Base-by-base conservation (phyloP, 176 grass and related monocot genomes). In the Alopecurus myosuroides region DNA sequence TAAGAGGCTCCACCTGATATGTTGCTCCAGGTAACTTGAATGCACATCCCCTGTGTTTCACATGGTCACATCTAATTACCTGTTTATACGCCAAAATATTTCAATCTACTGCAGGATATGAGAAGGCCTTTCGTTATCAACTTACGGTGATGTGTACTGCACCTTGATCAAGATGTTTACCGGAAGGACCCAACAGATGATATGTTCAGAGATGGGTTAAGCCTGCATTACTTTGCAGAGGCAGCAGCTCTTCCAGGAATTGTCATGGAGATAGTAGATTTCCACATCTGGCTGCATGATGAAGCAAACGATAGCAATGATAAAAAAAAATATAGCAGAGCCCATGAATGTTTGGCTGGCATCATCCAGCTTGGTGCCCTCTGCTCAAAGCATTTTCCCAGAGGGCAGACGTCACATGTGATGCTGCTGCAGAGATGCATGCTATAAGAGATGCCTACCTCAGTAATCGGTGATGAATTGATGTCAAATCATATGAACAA, bases 1-100 rank as follows among this genome's bases (percentile, higher is more conserved):
- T 88, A 56, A 91, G 57, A 74, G 89, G 89, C n/a, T 57, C 89
- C 74, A 88, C 88, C 6, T 74, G 89, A 18, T 91, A 91, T 23
- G 61, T 91, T 84, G 53, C 89, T 77, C 89, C 85, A 88, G 85
- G 89, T 85, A 84, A 42, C 20, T 23, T 18, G 11, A 53, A 34
- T 55, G 22, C 23, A 25, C 35, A 23, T 12, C 2, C 11, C 19
- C 36, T 65, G 9, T 67, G 20, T 34, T 56, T 77, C 23, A 41
- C 11, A 78, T 42, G 17, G 51, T 22, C 3, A 56, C 7, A 25
- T 23, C 1, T 48, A 46, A 75, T 84, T 50, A 49, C 76, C 18
- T 61, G 17, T 39, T 78, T 37, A 19, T 18, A 20, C 7, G 30
- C 23, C 2, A 11, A 78, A 78, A 20, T 74, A 17, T 74, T 73